Evolutionary conservation across 2,329 filamentous ascomycete genomes (phyloP), one percentile per base, ranked within the genome.

Genomic region (Phoma sp.): DNA sequence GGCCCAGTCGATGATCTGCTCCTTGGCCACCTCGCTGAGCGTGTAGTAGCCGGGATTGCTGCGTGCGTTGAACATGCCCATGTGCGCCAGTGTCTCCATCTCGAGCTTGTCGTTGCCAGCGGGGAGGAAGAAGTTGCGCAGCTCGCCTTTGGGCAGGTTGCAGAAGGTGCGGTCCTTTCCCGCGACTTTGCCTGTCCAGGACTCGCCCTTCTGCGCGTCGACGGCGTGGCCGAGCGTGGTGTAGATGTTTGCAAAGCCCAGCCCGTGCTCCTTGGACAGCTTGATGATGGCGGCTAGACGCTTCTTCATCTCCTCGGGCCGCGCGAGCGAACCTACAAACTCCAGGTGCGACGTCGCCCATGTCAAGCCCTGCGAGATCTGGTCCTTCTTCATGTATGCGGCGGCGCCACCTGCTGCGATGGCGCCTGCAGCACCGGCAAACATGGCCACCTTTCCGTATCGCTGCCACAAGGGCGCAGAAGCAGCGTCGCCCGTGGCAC

Each of bases 261-360:
- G 82, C 12, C 81, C 82, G 13, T 91, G 82, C 54, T 90, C 85
- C 40, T 80, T 74, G 31, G 86, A 82, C 19, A 93, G 78, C 55
- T 82, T 80, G n/a, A 85, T 81, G 72, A 97, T 81, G 57, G 80
- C 83, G n/a, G 81, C 78, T 9, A 96, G 82, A 29, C 95, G 86
- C 69, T 86, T 84, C 64, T 88, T 87, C 61, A 98, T 80, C 70
- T 96, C 92, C 65, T 93, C 89, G 4, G 86, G 87, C n/a, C 91
- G 87, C 43, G 90, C 89, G 7, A 99, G 83, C 68, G 92, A 96
- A 2, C 92, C 92, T 1, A 98, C 91, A 68, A 98, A 99, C 74
- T 95, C 91, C 24, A 99, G 85, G 76, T 99, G 95, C 32, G 91
- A 95, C 15, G 89, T 86, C 13, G 91, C 91, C 92, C 93, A 98